phyloP scores from a whole-genome alignment of 192 early-diverging fungal genomes.

The Entomortierella chlamydospora region DNA sequence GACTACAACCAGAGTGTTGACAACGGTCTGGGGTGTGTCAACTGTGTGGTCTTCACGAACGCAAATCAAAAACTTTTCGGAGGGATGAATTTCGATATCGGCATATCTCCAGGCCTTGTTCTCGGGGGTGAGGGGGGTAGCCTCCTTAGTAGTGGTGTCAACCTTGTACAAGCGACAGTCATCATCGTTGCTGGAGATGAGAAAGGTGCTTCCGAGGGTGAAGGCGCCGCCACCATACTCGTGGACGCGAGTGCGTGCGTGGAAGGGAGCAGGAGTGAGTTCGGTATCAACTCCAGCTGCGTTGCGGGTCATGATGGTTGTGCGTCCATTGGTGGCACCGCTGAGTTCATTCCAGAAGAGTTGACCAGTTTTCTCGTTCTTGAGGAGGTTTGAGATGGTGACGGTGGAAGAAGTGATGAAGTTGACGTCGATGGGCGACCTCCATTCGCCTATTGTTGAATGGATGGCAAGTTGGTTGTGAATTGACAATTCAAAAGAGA shows the following conservation, averaged over 20 bases:
- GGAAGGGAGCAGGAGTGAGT: constrained; percentile 60
- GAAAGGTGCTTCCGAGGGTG: constrained; percentile 60
- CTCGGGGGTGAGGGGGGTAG: constrained; percentile 56
- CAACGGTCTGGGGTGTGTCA: constrained; percentile 65
- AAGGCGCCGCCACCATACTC: constrained; percentile 83
- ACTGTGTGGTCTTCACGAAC: constrained; percentile 80
- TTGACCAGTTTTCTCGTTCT: constrained; percentile 41
- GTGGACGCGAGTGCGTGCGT: constrained; percentile 76
- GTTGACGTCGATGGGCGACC: constrained; percentile 45
- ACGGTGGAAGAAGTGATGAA: constrained; percentile 52
- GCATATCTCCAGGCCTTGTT: constrained; percentile 70
- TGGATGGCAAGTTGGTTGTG: neutral
- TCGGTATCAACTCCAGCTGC: constrained; percentile 35
- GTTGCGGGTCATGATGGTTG: constrained; percentile 35
- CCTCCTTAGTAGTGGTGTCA: constrained; percentile 33
- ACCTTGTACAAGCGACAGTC: constrained; percentile 69
- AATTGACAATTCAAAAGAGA: no score
- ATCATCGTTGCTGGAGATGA: constrained; percentile 73
- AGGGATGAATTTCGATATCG: constrained; percentile 69
- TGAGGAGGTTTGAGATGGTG: constrained; percentile 24
- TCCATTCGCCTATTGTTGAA: constrained; percentile 35
- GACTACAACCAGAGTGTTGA: constrained; percentile 70
- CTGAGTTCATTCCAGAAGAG: constrained; percentile 47
- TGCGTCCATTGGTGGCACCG: constrained; percentile 39
- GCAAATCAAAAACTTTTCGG: constrained; percentile 65